phyloP scores from a whole-genome alignment of 148 eudicot species.

The Amaranthus hypochondriacus region DNA sequence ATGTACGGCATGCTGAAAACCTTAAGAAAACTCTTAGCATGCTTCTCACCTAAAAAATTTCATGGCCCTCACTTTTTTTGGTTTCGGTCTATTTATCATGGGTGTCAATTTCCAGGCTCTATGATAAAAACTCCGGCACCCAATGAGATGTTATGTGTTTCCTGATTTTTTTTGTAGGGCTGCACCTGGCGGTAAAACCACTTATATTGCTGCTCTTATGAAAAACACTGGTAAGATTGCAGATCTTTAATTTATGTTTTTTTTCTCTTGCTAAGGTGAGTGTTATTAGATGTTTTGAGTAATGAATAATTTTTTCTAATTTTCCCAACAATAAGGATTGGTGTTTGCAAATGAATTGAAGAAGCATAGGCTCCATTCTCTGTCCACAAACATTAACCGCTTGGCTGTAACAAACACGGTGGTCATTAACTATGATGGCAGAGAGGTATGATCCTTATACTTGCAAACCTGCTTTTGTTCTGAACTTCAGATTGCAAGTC shows the following conservation, averaged over 20 bases:
- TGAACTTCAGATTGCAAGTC: neutral
- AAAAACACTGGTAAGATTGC: conserved; percentile 64
- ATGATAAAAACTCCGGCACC: no score
- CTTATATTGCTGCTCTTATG: conserved; percentile 88
- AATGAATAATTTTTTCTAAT: neutral
- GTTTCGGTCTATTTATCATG: no score
- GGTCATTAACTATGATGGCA: conserved; percentile 81
- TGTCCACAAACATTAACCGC: conserved; percentile 76
- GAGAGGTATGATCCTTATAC: conserved; percentile 53
- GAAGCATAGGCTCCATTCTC: conserved; percentile 70
- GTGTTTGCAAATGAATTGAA: conserved; percentile 94
- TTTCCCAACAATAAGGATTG: conserved; percentile 42
- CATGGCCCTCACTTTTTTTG: no score
- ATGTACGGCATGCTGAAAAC: no score
- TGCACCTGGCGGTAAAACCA: conserved; percentile 98
- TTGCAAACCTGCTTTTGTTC: neutral
- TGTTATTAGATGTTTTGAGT: neutral
- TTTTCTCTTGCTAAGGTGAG: neutral
- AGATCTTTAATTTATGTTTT: neutral
- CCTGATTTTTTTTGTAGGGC: conserved; percentile 43
- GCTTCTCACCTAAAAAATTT: no score
- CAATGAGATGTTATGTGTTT: neutral
- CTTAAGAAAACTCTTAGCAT: no score
- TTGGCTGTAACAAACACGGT: conserved; percentile 90
- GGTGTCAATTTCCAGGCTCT: no score